Evolutionary conservation across 1,139 yeast genomes (phyloP).

Genomic region (Yamadazyma atmosphaerica): DNA sequence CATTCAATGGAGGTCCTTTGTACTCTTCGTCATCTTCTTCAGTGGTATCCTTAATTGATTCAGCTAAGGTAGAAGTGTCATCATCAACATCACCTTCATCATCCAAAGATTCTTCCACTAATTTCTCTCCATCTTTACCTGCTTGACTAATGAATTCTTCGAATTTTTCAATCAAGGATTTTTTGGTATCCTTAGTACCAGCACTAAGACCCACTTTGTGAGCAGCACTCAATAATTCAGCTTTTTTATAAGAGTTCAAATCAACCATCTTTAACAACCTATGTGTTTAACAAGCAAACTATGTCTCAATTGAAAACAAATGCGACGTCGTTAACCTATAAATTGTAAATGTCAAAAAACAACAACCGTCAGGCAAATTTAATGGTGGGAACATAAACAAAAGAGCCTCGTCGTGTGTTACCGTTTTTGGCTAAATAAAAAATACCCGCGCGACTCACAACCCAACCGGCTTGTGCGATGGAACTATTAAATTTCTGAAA

Average conservation of each 20-base stretch:
- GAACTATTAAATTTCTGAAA: not conserved
- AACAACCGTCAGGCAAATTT: not conserved
- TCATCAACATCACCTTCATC: conserved; percentile 19
- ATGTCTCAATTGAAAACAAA: not conserved
- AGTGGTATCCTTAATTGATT: conserved; percentile 21
- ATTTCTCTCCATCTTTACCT: conserved; percentile 38
- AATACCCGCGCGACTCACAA: not conserved
- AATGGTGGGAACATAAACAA: not conserved
- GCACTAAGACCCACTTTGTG: conserved; percentile 36
- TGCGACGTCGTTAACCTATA: not conserved
- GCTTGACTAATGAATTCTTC: conserved; percentile 36
- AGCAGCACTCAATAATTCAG: conserved; percentile 38
- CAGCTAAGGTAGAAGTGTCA: conserved; percentile 25
- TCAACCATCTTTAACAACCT: conserved; percentile 13
- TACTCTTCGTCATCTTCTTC: conserved; percentile 27
- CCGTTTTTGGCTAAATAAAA: not conserved
- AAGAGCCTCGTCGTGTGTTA: not conserved
- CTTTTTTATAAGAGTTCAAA: conserved; percentile 24
- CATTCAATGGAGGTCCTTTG: conserved; percentile 44
- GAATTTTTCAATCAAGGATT: conserved; percentile 42
- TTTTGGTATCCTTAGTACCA: conserved; percentile 43
- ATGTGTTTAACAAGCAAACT: not conserved
- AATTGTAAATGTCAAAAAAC: not conserved
- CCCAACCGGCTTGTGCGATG: not conserved
- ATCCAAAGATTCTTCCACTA: conserved; percentile 23